These are phyloP conservation scores for Plasmopara viticola DNA, from an alignment of 352 stramenopile genomes.

Conservation along the genomic window DNA sequence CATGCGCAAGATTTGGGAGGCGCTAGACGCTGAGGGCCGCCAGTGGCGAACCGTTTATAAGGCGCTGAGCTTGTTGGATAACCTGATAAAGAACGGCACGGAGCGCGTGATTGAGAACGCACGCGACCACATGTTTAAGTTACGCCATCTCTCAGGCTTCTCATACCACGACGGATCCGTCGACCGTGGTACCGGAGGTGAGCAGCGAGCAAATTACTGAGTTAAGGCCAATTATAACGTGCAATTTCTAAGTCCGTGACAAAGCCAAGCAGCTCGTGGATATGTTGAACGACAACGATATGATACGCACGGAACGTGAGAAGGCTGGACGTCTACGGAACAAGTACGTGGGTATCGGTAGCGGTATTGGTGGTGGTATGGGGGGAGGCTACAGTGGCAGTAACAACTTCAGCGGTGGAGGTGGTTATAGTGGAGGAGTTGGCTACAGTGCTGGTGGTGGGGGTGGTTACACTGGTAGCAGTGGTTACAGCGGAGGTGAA, in stretches of 20 bases:
- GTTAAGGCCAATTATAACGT: not conserved
- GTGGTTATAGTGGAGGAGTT: constrained; percentile 33
- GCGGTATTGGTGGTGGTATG: constrained; percentile 36
- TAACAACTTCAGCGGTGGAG: constrained; percentile 30
- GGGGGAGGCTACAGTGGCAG: constrained; percentile 35
- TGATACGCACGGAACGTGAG: constrained; percentile 82
- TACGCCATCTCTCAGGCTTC: constrained; percentile 82
- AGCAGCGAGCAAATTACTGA: not conserved
- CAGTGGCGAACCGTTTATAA: constrained; percentile 98
- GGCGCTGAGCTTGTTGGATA: constrained; percentile 91
- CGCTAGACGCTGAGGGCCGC: constrained; percentile 78
- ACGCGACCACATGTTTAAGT: constrained; percentile 91
- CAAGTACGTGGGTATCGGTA: constrained; percentile 86
- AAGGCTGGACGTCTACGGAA: constrained; percentile 78
- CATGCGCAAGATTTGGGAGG: constrained; percentile 95
- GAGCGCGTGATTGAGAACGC: constrained; percentile 97
- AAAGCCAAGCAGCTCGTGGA: constrained; percentile 87
- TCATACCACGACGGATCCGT: constrained; percentile 84
- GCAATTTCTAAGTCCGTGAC: constrained; percentile 57
- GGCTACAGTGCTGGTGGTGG: constrained; percentile 27
- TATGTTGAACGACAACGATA: constrained; percentile 85
- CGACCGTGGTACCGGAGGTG: constrained; percentile 81
- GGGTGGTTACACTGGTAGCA: constrained; percentile 28
- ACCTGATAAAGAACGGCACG: constrained; percentile 97
- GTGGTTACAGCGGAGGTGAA: constrained; percentile 32